Evolutionary conservation across 1,284 basidiomycete species (phyloP).

Genomic region (Malassezia furfur): DNA sequence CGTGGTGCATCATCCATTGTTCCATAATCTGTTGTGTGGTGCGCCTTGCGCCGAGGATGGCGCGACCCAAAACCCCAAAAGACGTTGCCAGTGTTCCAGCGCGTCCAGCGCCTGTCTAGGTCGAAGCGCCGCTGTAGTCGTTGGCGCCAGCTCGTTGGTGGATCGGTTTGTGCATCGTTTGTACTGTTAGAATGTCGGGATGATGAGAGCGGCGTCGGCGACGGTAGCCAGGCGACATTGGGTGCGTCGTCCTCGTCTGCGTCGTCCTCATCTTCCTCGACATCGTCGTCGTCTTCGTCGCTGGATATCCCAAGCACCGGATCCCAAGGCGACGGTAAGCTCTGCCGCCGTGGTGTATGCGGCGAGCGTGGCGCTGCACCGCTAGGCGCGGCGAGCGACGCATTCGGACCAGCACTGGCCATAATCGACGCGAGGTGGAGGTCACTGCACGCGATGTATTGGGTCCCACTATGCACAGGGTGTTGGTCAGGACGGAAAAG

Average conservation of each 20-base stretch:
- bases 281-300: not conserved
- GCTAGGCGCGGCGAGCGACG: too few relatives aligned
- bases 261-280: not conserved
- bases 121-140: not conserved
- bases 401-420: too few relatives aligned
- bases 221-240: not conserved
- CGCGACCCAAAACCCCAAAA: slow-evolving; percentile 15
- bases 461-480: too few relatives aligned
- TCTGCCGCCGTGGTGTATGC: too few relatives aligned
- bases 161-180: too few relatives aligned
- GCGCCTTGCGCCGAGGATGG: not conserved
- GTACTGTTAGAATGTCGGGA: not conserved
- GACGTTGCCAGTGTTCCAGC: slow-evolving; percentile 1
- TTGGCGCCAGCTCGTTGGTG: not conserved
- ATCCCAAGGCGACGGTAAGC: not conserved
- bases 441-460: too few relatives aligned
- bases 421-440: not conserved
- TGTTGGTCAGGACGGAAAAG: too few relatives aligned
- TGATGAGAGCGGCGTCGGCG: not conserved
- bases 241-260: not conserved
- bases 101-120: not conserved
- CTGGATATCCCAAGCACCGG: not conserved
- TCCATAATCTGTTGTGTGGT: not conserved
- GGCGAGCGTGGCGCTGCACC: too few relatives aligned
- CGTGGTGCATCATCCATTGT: slow-evolving; percentile 1